These are phyloP conservation scores for Cladobotryum mycophilum DNA, from an alignment of 2,329 filamentous ascomycete species.

Conservation along the genomic window DNA sequence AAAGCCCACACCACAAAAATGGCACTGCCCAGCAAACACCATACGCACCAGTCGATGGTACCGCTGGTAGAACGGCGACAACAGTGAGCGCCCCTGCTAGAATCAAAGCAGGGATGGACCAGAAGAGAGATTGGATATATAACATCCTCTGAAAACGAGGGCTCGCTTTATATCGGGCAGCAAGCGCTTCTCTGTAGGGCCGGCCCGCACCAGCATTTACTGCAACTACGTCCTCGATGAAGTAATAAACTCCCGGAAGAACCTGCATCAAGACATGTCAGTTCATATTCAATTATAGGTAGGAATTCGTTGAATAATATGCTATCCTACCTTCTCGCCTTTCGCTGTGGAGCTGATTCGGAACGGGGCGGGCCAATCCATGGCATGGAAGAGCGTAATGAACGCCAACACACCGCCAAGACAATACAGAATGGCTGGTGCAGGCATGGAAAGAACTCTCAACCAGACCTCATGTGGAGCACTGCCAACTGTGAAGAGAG, in stretches of 20 bases:
- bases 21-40: slow-evolving; percentile 36
- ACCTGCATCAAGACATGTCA: slow-evolving; percentile 28
- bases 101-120: slow-evolving; percentile 33
- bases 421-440: slow-evolving; percentile 44
- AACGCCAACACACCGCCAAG: slow-evolving; percentile 36
- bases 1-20: slow-evolving; percentile 30
- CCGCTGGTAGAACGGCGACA: slow-evolving; percentile 27
- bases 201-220: slow-evolving; percentile 57
- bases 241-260: slow-evolving; percentile 55
- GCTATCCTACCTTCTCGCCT: slow-evolving; percentile 34
- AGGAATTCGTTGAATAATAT: background rate
- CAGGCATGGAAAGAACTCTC: slow-evolving; percentile 45
- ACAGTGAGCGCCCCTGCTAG: slow-evolving; percentile 32
- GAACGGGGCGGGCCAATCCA: slow-evolving; percentile 47
- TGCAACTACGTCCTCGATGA: slow-evolving; percentile 61
- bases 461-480: slow-evolving; percentile 44
- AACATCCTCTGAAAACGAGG: slow-evolving; percentile 37
- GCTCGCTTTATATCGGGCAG: slow-evolving; percentile 36
- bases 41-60: slow-evolving; percentile 31
- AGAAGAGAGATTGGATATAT: slow-evolving; percentile 34
- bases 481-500: slow-evolving; percentile 44
- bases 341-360: slow-evolving; percentile 58
- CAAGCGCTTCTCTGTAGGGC: slow-evolving; percentile 35
- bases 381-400: slow-evolving; percentile 27
- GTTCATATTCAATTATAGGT: background rate